Conservation (phyloP, 1,139 yeast genomes). For the Geotrichum aggregatum region DNA sequence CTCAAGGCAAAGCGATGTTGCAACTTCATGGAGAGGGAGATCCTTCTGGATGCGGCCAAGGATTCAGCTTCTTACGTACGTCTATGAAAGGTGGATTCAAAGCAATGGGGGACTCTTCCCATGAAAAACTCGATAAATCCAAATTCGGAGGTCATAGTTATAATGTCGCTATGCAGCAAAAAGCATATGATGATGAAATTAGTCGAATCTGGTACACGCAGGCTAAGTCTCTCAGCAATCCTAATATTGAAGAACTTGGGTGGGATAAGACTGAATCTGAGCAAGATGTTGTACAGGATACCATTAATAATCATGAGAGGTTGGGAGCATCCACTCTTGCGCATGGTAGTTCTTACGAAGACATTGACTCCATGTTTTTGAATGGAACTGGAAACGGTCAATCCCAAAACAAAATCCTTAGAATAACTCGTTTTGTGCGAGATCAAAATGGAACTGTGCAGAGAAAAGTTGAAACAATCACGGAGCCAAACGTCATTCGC, state of each 20-base stretch:
- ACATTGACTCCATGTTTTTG: constrained; percentile 37
- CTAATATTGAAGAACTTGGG: constrained; percentile 32
- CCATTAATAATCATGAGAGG: background rate
- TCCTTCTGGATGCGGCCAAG: constrained; percentile 88
- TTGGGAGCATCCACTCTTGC: constrained; percentile 13
- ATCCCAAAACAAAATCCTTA: constrained; percentile 48
- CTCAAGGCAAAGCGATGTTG: constrained; percentile 95
- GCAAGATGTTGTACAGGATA: constrained; percentile 21
- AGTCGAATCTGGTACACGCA: constrained; percentile 89
- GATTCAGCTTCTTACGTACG: constrained; percentile 81
- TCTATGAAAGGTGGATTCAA: constrained; percentile 94
- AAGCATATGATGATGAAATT: constrained; percentile 87
- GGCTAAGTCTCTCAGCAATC: constrained; percentile 55
- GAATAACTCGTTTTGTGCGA: constrained; percentile 72
- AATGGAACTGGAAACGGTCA: constrained; percentile 30
- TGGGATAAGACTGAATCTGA: constrained; percentile 40
- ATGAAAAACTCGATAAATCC: constrained; percentile 42
- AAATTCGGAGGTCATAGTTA: constrained; percentile 64
- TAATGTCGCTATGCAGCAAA: constrained; percentile 83
- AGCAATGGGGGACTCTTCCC: constrained; percentile 50
- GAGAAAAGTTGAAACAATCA: constrained; percentile 69
- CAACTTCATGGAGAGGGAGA: constrained; percentile 97
- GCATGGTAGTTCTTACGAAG: constrained; percentile 35
- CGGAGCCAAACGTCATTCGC: constrained; percentile 80
- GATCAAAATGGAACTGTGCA: constrained; percentile 86